A percentile compares a stretch with the other conserved stretches of the same genome.
These are phyloP conservation scores for Croton setiger DNA, from an alignment of 441 rosid species.

Conservation along the genomic window DNA sequence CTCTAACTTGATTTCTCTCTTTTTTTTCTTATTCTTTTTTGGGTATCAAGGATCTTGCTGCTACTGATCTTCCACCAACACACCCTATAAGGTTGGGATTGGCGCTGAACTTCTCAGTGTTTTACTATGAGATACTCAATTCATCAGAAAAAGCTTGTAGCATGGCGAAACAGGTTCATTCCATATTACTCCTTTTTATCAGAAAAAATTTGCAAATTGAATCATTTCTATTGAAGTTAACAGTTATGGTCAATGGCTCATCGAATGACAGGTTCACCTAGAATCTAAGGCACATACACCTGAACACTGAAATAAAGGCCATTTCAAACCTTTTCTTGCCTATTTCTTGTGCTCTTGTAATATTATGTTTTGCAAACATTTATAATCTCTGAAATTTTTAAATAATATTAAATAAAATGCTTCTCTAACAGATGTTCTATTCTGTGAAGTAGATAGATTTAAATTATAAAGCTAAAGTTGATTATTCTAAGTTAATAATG, in stretches of 20 bases:
- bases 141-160: conserved; percentile 80
- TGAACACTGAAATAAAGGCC: not conserved
- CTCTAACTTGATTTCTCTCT: not conserved
- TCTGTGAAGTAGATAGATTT: too few species aligned
- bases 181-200: not conserved
- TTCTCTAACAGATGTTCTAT: too few species aligned
- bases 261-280: not conserved
- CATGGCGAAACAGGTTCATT: conserved; percentile 80
- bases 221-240: too few species aligned
- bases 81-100: conserved; percentile 85
- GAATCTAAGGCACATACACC: not conserved
- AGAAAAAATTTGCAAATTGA: too few species aligned
- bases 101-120: conserved; percentile 81
- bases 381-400: too few species aligned
- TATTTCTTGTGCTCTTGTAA: not conserved
- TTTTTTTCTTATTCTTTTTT: not conserved
- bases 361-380: too few species aligned
- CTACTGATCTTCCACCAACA: conserved; percentile 72
- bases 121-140: conserved; percentile 82
- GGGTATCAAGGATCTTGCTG: conserved; percentile 52
- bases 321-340: not conserved
- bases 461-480: too few species aligned
- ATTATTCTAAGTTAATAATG: too few species aligned
- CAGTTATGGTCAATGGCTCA: too few species aligned
- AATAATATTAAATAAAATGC: too few species aligned